Percentiles rank a stretch among this genome's conserved stretches.
These are phyloP conservation scores for Cystoderma amianthinum DNA, from an alignment of 768 basidiomycete genomes.

Conservation along the genomic window DNA sequence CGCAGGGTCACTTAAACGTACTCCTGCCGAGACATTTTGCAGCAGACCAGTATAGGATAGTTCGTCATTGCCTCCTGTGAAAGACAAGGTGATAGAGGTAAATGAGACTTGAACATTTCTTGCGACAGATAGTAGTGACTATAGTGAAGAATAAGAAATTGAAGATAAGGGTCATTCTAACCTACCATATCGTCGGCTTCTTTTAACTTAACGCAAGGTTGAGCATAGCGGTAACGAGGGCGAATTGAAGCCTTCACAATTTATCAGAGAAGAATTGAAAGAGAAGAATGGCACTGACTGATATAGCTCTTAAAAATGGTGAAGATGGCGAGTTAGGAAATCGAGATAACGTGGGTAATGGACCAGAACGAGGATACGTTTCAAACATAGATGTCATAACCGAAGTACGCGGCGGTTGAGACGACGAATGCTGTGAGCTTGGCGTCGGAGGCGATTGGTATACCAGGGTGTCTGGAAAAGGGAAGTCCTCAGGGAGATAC, in stretches of 20 bases:
- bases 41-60: constrained; percentile 38
- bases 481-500: too few species aligned
- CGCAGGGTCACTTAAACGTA: constrained; percentile 41
- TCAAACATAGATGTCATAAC: too few species aligned
- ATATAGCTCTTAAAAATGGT: constrained; percentile 35
- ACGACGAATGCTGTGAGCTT: too few species aligned
- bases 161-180: too few species aligned
- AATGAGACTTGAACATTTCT: constrained; percentile 35
- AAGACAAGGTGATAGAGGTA: constrained; percentile 38
- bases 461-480: too few species aligned
- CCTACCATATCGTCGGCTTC: too few species aligned
- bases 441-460: too few species aligned
- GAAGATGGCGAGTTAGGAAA: constrained; percentile 18
- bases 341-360: not conserved
- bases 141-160: constrained; percentile 1
- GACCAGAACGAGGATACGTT: not conserved
- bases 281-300: constrained; percentile 23
- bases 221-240: constrained; percentile 30
- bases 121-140: constrained; percentile 44
- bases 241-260: constrained; percentile 38
- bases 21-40: constrained; percentile 28
- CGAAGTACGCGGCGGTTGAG: too few species aligned
- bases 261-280: constrained; percentile 1
- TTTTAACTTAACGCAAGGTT: constrained; percentile 30
- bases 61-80: constrained; percentile 20